Evolutionary conservation across 2,329 filamentous ascomycete genomes (phyloP), one percentile per base, ranked within the genome.

Genomic region (Ophioceras dolichostomum): DNA sequence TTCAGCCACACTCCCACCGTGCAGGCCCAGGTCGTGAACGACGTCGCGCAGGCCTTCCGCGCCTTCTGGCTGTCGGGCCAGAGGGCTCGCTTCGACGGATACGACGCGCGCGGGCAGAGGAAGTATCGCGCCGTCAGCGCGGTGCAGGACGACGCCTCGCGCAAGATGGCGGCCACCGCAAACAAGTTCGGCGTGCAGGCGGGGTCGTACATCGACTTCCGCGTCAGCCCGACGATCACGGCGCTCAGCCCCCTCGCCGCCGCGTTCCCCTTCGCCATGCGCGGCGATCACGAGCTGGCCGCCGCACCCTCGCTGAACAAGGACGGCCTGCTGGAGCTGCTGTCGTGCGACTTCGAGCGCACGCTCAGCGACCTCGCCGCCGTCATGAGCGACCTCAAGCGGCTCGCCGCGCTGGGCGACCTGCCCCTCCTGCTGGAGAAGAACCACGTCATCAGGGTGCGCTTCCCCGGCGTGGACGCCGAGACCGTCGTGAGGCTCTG

Each of bases 31-130:
- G 86, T 96, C 33, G 75, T 96, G 36, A 83, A 91, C 57, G 94
- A 94, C 59, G 89, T 95, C n/a, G 94, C 86, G 10, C 79, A 87
- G 48, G 91, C 87, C 5, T 79, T 96, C 51, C 78, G 91, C 38
- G 88, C 87, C 10, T 95, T 98, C 60, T 81, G 85, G 61, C 69
- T 94, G n/a, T 87, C 83, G 0, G 91, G 91, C 0, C 78, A 94
- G 51, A 91, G 88, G 56, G 79, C 83, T 9, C 82, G 83, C 40
- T 95, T 88, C 49, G 83, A 94, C 54, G 89, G 89, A 10, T 57
- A 81, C 31, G 77, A 79, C 38, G 59, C 73, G 13, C 76, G 70
- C 10, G 88, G 88, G 32, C 78, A 88, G 59, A 82, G 83, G 60
- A 73, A 74, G 41, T 95, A 86, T 66, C 81, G 83, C 51, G 64